Percentiles rank a stretch among this genome's conserved stretches.
These are phyloP conservation scores for Alloascoidea africana DNA, from an alignment of 805 yeast genomes.

Conservation along the genomic window DNA sequence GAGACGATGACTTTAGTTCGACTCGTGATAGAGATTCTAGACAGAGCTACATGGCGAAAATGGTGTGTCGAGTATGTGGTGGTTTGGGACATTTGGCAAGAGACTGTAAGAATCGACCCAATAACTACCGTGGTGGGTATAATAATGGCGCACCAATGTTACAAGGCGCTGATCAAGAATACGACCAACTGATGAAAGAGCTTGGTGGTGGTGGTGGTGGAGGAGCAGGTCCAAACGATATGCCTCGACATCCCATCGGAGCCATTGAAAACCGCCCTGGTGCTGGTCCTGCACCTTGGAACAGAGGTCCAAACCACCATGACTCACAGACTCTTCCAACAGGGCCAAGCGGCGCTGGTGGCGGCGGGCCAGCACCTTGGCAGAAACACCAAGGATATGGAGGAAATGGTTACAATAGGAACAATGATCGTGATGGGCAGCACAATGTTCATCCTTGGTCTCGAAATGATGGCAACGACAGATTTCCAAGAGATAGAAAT, in stretches of 20 bases:
- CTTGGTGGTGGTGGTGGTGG: slow-evolving; percentile 18
- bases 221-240: neutral
- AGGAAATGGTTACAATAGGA: slow-evolving; percentile 1
- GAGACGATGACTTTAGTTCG: slow-evolving; percentile 44
- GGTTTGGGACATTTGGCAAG: slow-evolving; percentile 74
- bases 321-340: slow-evolving; percentile 5
- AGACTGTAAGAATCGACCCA: slow-evolving; percentile 48
- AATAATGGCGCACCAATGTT: slow-evolving; percentile 6
- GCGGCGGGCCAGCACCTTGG: slow-evolving; percentile 4
- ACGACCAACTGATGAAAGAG: slow-evolving; percentile 35
- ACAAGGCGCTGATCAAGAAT: slow-evolving; percentile 30
- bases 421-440: slow-evolving; percentile 5
- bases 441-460: slow-evolving; percentile 2
- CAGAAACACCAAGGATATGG: slow-evolving; percentile 1
- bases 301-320: slow-evolving; percentile 3
- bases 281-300: slow-evolving; percentile 4
- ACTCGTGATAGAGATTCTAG: slow-evolving; percentile 14
- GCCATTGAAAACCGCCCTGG: slow-evolving; percentile 4
- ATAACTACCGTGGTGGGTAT: slow-evolving; percentile 2
- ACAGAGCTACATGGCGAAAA: slow-evolving; percentile 31
- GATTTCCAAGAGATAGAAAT: neutral
- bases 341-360: slow-evolving; percentile 4
- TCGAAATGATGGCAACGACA: slow-evolving; percentile 2
- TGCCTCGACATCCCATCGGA: slow-evolving; percentile 2
- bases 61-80: slow-evolving; percentile 72